Conservation (phyloP, 306 rosid species). For the Vicia villosa region DNA sequence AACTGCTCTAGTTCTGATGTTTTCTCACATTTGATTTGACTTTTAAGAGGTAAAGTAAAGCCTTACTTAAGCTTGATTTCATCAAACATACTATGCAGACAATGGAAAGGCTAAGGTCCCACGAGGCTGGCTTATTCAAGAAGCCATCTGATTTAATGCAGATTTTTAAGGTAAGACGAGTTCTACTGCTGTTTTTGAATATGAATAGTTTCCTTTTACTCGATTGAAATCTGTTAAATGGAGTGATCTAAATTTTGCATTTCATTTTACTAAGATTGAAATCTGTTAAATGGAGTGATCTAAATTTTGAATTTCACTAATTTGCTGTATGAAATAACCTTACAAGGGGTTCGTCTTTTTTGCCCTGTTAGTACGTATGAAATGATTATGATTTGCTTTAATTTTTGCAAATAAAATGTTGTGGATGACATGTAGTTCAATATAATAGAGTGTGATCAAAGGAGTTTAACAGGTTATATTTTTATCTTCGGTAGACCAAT, state of each 20-base stretch:
- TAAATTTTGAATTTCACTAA: conserved; percentile 5
- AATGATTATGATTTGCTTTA: conserved; percentile 12
- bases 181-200: conserved; percentile 18
- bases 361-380: conserved; percentile 20
- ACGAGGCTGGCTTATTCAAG: conserved; percentile 86
- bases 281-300: conserved; percentile 1
- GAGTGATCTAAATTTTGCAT: conserved; percentile 1
- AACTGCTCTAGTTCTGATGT: conserved; percentile 24
- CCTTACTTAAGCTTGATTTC: conserved; percentile 28
- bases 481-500: conserved; percentile 12
- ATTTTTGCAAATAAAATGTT: conserved; percentile 26
- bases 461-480: conserved; percentile 8
- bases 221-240: conserved; percentile 16
- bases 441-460: conserved; percentile 17
- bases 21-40: conserved; percentile 8
- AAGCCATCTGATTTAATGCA: conserved; percentile 91
- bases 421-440: conserved; percentile 16
- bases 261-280: neutral
- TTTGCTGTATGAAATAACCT: conserved; percentile 23
- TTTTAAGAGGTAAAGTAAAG: conserved; percentile 6
- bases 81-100: conserved; percentile 59
- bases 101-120: conserved; percentile 84
- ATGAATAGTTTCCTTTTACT: conserved; percentile 20
- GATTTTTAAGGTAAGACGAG: conserved; percentile 73
- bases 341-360: neutral